Percentiles rank a stretch among this genome's conserved stretches.
Conservation (phyloP, 1,139 yeast genomes). For the Sugiyamaella sp. region DNA sequence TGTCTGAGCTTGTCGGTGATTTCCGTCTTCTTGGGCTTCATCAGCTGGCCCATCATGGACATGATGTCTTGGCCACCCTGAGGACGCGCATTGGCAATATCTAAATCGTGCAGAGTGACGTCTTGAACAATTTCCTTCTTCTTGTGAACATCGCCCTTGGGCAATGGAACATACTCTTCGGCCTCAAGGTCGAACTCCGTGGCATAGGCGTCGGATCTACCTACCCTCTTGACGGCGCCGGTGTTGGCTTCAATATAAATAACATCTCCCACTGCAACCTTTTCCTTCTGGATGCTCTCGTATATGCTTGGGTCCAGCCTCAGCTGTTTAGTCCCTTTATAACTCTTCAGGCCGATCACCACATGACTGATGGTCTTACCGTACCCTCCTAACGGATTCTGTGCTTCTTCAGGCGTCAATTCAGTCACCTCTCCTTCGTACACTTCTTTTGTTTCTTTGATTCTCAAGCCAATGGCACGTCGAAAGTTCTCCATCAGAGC, state of each 20-base stretch:
- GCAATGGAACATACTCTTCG: slow-evolving; percentile 97
- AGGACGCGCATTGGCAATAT: slow-evolving; percentile 94
- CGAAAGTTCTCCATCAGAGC: slow-evolving; percentile 97
- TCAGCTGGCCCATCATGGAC: slow-evolving; percentile 97
- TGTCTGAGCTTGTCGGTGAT: slow-evolving; percentile 92
- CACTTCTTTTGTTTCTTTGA: slow-evolving; percentile 96
- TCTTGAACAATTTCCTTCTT: slow-evolving; percentile 98
- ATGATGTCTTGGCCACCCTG: slow-evolving; percentile 99
- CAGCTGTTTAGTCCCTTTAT: slow-evolving; percentile 91
- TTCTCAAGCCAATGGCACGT: slow-evolving; percentile 92
- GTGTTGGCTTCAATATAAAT: slow-evolving; percentile 96
- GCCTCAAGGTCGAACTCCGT: slow-evolving; percentile 98
- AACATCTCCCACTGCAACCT: slow-evolving; percentile 94
- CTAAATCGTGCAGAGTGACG: slow-evolving; percentile 93
- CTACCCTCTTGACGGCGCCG: slow-evolving; percentile 96
- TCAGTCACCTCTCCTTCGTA: slow-evolving; percentile 99
- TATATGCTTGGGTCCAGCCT: slow-evolving; percentile 94
- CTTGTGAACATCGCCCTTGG: slow-evolving; percentile 98
- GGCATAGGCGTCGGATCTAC: slow-evolving; percentile 97
- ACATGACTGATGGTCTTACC: slow-evolving; percentile 97
- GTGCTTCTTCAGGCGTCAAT: slow-evolving; percentile 94
- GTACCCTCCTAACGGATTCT: slow-evolving; percentile 95
- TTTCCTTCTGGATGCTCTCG: slow-evolving; percentile 94
- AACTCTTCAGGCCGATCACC: slow-evolving; percentile 90
- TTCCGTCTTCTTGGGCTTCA: slow-evolving; percentile 97